Evolutionary conservation across 345 rosid genomes (phyloP), one percentile per base, ranked within the genome.

Genomic region (Lumnitzera racemosa): DNA sequence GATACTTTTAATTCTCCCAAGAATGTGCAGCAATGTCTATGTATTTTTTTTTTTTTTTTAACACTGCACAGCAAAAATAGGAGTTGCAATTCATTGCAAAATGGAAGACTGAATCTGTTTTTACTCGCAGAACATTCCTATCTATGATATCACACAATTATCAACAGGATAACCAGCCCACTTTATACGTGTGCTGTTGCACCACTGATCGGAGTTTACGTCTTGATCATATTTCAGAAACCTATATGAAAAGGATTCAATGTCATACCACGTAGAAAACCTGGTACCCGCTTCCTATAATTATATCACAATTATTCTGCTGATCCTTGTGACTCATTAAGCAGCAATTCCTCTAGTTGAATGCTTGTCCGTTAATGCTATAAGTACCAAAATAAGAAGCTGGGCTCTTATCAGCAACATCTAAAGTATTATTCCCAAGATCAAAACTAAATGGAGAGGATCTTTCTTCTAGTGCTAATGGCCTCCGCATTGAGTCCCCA

Each of bases 301-400:
- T 62, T 50, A 61, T 61, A 70, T 64, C 31, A 51, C 24, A 62
- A 58, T 47, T 31, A 70, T 57, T 64, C 46, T 53, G 67, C 67
- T 66, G 47, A 52, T 54, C 29, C 62, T 57, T 61, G 49, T 54
- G 59, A 58, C 61, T 24, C 65, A 64, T 75, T 78, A 83, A 55
- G 85, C 66, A 13, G 83, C 85, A 61, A 78, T 72, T 70, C 85
- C 84, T 73, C 84, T 74, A 76, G 65, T 78, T 67, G 79, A 27
- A 64, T 77, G 88, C 70, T 82, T 77, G 69, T 65, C 43, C 70
- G 46, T 72, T 50, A 70, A 77, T 76, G 56, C 76, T 64, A 79
- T 73, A 83, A 57, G 69, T 77, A 36, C 84, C 84, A 75, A 65
- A 66, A 29, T 70, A 75, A 64, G 65, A 70, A 55, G 67, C 74